These are phyloP conservation scores for Leishmania arabica DNA, from an alignment of 208 protist genomes.

Conservation along the genomic window DNA sequence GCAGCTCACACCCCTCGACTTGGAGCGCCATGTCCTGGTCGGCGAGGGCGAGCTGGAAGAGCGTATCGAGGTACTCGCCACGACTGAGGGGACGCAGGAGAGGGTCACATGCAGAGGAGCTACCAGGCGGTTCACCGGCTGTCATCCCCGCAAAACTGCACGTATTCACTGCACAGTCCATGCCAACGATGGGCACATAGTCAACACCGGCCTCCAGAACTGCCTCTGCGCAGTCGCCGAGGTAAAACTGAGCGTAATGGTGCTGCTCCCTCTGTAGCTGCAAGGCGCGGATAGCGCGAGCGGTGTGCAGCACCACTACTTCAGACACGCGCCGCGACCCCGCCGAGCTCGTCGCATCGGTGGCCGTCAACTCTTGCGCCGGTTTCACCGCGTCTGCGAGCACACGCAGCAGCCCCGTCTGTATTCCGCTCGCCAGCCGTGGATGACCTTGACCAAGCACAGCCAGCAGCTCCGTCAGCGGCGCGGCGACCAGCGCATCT, in stretches of 20 bases:
- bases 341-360: background rate
- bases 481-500: conserved; percentile 40
- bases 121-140: background rate
- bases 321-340: conserved; percentile 2
- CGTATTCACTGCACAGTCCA: conserved; percentile 14
- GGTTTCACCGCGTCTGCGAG: conserved; percentile 25
- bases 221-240: background rate
- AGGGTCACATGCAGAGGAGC: conserved; percentile 12
- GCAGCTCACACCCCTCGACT: conserved; percentile 79
- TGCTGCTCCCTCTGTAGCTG: conserved; percentile 68
- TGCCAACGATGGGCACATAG: conserved; percentile 40
- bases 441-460: conserved; percentile 72
- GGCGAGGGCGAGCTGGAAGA: conserved; percentile 68
- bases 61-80: conserved; percentile 49
- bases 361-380: background rate
- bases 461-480: conserved; percentile 66
- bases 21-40: conserved; percentile 57
- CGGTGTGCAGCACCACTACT: conserved; percentile 53
- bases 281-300: conserved; percentile 58
- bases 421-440: conserved; percentile 39
- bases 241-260: conserved; percentile 35
- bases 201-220: conserved; percentile 6
- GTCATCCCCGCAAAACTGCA: background rate
- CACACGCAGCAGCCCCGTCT: conserved; percentile 65
- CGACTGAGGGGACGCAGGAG: conserved; percentile 35